Evolutionary conservation across 441 rosid genomes (phyloP).

Genomic region (Euphorbia schlechtendalii): DNA sequence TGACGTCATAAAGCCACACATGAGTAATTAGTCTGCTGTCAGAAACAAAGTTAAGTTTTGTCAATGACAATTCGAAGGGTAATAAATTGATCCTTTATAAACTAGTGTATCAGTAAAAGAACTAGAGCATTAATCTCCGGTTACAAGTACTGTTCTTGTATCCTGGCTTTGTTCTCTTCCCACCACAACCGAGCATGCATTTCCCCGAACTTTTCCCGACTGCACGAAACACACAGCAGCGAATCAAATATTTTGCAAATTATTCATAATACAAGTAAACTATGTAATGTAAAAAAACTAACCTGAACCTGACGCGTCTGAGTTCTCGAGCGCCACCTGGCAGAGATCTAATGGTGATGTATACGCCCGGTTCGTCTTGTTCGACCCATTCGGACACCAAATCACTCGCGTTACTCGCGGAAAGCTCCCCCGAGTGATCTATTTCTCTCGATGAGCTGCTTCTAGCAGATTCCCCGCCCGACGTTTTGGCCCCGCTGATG

Average conservation of each 20-base stretch:
- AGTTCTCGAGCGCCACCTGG: constrained; percentile 80
- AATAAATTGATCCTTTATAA: constrained; percentile 11
- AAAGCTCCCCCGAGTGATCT: constrained; percentile 68
- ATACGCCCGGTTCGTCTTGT: constrained; percentile 91
- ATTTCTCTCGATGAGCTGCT: constrained; percentile 68
- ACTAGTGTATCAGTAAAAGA: constrained; percentile 2
- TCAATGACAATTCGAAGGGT: constrained; percentile 12
- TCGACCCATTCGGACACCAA: constrained; percentile 88
- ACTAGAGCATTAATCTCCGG: constrained; percentile 13
- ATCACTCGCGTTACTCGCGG: constrained; percentile 80
- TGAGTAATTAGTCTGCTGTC: background rate
- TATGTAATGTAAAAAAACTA: constrained; percentile 15
- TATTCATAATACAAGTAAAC: too few relatives aligned
- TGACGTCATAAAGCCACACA: background rate
- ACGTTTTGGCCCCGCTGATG: constrained; percentile 64
- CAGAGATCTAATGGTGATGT: constrained; percentile 74
- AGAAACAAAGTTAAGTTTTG: constrained; percentile 4
- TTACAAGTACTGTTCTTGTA: constrained; percentile 84
- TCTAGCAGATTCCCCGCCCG: constrained; percentile 63
- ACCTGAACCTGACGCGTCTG: constrained; percentile 97
- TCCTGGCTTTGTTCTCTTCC: constrained; percentile 85
- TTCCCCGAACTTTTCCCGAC: constrained; percentile 88
- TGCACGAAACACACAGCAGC: constrained; percentile 27
- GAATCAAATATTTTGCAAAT: too few relatives aligned
- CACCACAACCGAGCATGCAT: constrained; percentile 86